Evolutionary conservation across 2,329 filamentous ascomycete genomes (phyloP).

Genomic region (Rhynchosporium agropyri): DNA sequence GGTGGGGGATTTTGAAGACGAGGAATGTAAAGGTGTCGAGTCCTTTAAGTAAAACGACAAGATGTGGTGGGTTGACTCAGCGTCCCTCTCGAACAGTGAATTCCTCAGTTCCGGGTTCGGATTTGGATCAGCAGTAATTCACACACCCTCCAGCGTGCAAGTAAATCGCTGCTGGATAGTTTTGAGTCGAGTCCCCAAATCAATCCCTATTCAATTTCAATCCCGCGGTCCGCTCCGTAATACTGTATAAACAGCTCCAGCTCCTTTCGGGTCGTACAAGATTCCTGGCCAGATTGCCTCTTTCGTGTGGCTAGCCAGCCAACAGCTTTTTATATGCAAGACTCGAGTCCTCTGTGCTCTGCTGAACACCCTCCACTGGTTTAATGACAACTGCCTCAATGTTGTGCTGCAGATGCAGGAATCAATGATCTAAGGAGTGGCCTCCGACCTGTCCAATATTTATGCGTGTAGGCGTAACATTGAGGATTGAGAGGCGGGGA

Average conservation of each 20-base stretch:
- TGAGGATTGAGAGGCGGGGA: conserved; percentile 7
- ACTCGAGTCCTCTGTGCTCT: conserved; percentile 5
- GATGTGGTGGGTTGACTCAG: conserved; percentile 11
- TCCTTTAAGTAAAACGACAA: background rate
- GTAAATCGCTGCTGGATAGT: conserved; percentile 4
- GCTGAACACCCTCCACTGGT: conserved; percentile 3
- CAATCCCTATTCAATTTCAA: background rate
- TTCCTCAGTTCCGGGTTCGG: conserved; percentile 6
- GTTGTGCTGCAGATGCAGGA: conserved; percentile 15
- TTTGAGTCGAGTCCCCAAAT: background rate
- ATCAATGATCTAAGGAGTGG: conserved; percentile 5
- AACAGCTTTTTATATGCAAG: background rate
- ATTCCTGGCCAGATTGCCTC: conserved; percentile 2
- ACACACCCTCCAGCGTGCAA: conserved; percentile 8
- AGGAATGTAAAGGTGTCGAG: conserved; percentile 8
- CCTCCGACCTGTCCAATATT: conserved; percentile 14
- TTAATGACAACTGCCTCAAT: conserved; percentile 5
- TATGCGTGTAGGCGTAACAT: conserved; percentile 11
- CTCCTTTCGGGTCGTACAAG: conserved; percentile 5
- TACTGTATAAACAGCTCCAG: background rate
- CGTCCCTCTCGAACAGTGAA: conserved; percentile 15
- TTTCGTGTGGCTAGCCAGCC: conserved; percentile 6
- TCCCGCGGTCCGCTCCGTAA: background rate
- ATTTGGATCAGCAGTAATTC: conserved; percentile 16
- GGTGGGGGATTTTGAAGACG: background rate